Base-by-base conservation (phyloP, 1,284 basidiomycete genomes). In the Earliella scabrosa region DNA sequence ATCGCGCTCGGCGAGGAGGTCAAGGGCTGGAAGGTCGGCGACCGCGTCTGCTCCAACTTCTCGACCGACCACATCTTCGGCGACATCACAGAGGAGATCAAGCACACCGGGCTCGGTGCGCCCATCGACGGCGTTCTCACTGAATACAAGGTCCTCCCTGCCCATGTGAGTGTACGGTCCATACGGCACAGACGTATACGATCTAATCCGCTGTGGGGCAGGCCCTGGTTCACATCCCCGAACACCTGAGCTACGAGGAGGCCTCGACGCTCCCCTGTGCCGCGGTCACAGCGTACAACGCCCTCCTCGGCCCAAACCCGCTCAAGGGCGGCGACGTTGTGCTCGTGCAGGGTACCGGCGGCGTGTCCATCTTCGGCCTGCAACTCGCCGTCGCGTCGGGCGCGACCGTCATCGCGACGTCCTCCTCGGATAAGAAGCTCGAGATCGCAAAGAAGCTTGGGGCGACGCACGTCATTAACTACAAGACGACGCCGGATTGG, bases 111-210 rank as follows among this genome's bases (percentile, higher is more conserved):
- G 1, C 71, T 85, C 36, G 86, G 85, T 26, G 83, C 76, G 0
- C 67, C 68, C n/a, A 60, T 73, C 5, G 76, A 83, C 56, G 86
- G 85, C 4, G 81, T 86, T 6, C 67, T 87, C 51, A 78, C 78
- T 2, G 75, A 86, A 64, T 87, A 84, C 75, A 64, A 61, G 75
- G 61, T 49, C 38, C 16, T 61, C 24, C 52, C 62, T 3, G 58
- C 61, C 0, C 54, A 61, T 35, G 64, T 67, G 35, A n/a, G 62
- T 61, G 31, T 31, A 13, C n/a, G n/a, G n/a, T n/a, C n/a, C n/a
- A n/a, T n/a, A n/a, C n/a, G n/a, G n/a, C n/a, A n/a, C n/a, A n/a
- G n/a, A n/a, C n/a, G n/a, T n/a, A n/a, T n/a, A n/a, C n/a, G n/a
- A n/a, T n/a, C n/a, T n/a, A n/a, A n/a, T n/a, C n/a, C n/a, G n/a